A percentile compares a stretch with the other conserved stretches of the same genome.
Conservation (phyloP, 179 eudicot species). For the Beta lomatogona region DNA sequence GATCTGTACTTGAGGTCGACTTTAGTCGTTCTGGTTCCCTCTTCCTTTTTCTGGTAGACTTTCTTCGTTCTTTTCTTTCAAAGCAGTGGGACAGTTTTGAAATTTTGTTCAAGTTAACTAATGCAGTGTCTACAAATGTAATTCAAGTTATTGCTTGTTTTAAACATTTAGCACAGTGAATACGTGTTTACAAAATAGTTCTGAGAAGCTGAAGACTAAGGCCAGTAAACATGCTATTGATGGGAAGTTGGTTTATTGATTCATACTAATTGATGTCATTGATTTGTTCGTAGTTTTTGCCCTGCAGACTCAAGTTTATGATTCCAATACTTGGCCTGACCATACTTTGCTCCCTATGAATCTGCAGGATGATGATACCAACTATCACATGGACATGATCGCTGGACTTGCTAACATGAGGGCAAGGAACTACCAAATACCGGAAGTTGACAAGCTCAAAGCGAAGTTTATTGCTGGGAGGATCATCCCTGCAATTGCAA, state of each 20-base stretch:
- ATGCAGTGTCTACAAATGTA: not conserved
- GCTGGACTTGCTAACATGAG: conserved; percentile 99
- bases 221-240: not conserved
- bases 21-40: not conserved
- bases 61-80: not conserved
- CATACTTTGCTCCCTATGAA: not conserved
- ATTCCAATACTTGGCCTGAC: conserved; percentile 4
- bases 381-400: conserved; percentile 90
- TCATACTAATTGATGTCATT: not conserved
- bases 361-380: conserved; percentile 88
- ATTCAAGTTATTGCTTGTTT: not conserved
- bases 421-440: conserved; percentile 83
- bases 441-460: conserved; percentile 87
- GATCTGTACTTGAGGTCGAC: not conserved
- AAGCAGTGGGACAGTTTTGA: not conserved
- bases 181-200: not conserved
- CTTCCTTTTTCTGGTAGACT: not conserved
- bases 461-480: conserved; percentile 92
- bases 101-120: not conserved
- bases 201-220: not conserved
- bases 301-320: not conserved
- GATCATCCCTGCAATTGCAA: conserved; percentile 92
- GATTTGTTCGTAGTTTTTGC: not conserved
- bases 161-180: not conserved
- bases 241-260: not conserved